These are phyloP conservation scores for Paramecium octaurelia DNA, from an alignment of 73 alveolate species.

Conservation along the genomic window DNA sequence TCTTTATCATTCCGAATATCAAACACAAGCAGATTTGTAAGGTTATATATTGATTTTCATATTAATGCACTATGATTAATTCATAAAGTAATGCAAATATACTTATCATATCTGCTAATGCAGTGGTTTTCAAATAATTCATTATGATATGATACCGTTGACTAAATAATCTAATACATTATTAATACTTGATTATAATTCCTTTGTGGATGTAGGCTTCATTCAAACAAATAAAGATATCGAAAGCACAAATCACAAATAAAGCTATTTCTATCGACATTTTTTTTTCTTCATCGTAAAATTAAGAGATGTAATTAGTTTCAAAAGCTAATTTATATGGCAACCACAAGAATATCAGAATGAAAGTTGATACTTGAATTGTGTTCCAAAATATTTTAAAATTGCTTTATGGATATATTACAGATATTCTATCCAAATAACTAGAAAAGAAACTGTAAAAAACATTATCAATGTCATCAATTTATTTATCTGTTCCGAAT, in stretches of 20 bases:
- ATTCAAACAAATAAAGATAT: neutral
- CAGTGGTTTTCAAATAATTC: neutral
- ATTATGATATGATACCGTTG: neutral
- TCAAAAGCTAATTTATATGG: constrained; percentile 18
- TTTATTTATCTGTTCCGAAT: constrained; percentile 23
- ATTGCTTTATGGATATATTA: constrained; percentile 20
- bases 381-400: constrained; percentile 36
- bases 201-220: constrained; percentile 31
- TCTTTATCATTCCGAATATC: neutral
- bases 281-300: neutral
- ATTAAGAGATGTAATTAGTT: neutral
- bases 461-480: constrained; percentile 23
- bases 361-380: neutral
- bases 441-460: constrained; percentile 1
- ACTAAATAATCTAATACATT: neutral
- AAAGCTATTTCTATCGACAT: neutral
- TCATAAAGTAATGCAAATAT: neutral
- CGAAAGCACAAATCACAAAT: neutral
- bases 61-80: constrained; percentile 3
- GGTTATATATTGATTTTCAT: neutral
- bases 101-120: neutral
- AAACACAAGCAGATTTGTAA: neutral
- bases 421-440: neutral
- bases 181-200: neutral
- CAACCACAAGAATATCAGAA: neutral